Evolutionary conservation across 106 monocot species (phyloP).

Genomic region (Iris macrosiphon): DNA sequence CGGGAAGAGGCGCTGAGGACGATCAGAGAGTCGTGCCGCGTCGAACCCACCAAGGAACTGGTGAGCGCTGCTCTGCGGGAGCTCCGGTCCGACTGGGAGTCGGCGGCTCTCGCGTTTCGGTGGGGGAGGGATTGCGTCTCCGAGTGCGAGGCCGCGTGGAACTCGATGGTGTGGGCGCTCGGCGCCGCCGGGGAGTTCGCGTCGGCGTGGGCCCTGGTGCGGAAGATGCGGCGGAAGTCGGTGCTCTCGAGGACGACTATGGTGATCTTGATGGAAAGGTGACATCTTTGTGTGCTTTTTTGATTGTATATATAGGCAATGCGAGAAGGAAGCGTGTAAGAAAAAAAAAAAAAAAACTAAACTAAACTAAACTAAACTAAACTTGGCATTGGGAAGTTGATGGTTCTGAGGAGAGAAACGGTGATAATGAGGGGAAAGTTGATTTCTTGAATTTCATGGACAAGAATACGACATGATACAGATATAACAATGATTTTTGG

Average conservation of each 20-base stretch:
- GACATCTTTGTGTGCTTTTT: neutral
- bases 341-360: no score
- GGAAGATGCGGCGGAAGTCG: constrained; percentile 33
- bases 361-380: no score
- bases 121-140: constrained; percentile 36
- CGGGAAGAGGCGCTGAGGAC: constrained; percentile 29
- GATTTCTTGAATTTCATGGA: no score
- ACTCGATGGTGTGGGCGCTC: constrained; percentile 56
- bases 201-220: constrained; percentile 51
- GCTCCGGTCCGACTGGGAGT: constrained; percentile 63
- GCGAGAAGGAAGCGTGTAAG: no score
- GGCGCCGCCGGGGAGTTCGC: constrained; percentile 53
- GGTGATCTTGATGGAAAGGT: constrained; percentile 76
- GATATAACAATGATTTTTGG: no score
- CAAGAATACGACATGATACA: no score
- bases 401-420: no score
- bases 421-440: no score
- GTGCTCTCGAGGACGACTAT: constrained; percentile 35
- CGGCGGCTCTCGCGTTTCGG: constrained; percentile 46
- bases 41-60: constrained; percentile 22
- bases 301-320: no score
- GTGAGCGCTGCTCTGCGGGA: constrained; percentile 53
- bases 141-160: constrained; percentile 42
- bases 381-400: no score
- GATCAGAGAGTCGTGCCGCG: constrained; percentile 19